Evolutionary conservation across 179 eudicot species (phyloP).

Genomic region (Amaranthus tricolor): DNA sequence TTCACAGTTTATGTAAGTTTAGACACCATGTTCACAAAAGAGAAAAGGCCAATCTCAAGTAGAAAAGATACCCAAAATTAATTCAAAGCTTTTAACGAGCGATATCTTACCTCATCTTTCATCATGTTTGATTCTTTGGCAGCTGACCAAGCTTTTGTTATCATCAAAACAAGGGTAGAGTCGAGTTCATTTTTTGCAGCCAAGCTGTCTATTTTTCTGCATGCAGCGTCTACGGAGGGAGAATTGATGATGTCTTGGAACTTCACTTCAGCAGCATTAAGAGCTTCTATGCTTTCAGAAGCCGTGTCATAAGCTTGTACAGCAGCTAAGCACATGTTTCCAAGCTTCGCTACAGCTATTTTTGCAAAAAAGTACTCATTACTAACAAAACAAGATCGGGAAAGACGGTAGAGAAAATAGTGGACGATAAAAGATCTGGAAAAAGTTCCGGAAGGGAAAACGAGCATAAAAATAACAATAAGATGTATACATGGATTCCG

Average conservation of each 20-base stretch:
- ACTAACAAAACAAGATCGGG: not conserved
- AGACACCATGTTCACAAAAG: not conserved
- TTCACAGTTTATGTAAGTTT: not conserved
- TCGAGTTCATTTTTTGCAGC: conserved; percentile 89
- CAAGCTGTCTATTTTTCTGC: conserved; percentile 79
- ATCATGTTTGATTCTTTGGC: conserved; percentile 82
- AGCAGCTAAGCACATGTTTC: conserved; percentile 71
- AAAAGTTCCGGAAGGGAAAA: not conserved
- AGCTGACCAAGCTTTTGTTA: conserved; percentile 93
- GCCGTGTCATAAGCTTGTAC: conserved; percentile 82
- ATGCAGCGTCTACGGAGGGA: conserved; percentile 80
- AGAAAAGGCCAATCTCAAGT: not conserved
- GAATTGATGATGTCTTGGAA: conserved; percentile 87
- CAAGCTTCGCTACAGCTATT: conserved; percentile 66
- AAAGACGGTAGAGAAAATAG: not conserved
- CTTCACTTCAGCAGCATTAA: conserved; percentile 81
- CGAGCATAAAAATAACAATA: not conserved
- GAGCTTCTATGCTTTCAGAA: conserved; percentile 70
- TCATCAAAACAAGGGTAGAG: conserved; percentile 76
- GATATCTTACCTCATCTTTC: conserved; percentile 70
- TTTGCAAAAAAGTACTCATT: conserved; percentile 12
- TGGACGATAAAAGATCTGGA: not conserved
- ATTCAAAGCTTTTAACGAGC: conserved; percentile 4
- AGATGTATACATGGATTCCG: not conserved
- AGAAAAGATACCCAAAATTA: not conserved